Percentiles rank a stretch among this genome's conserved stretches.
Evolutionary conservation across 1,284 basidiomycete genomes (phyloP).

Genomic region (Pholiota adiposa): DNA sequence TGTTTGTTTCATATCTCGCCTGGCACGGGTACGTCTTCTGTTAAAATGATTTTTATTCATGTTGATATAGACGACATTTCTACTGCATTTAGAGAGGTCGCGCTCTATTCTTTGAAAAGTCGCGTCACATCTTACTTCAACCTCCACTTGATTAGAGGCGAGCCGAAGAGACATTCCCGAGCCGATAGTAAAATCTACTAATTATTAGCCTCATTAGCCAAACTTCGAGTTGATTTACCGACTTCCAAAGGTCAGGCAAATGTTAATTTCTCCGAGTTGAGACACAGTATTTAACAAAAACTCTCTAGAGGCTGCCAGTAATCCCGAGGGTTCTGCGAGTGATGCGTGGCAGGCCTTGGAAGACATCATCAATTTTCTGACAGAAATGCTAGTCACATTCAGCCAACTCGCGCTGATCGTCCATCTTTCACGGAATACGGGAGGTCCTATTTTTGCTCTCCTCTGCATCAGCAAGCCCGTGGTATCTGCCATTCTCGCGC

Average conservation of each 20-base stretch:
- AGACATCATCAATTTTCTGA: conserved; percentile 23
- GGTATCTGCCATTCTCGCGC: conserved; percentile 12
- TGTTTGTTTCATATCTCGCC: conserved; percentile 5
- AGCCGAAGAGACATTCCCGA: background rate
- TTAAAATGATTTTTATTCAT: too few species aligned
- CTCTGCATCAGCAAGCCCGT: conserved; percentile 32
- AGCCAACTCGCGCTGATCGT: conserved; percentile 32
- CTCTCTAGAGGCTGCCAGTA: conserved; percentile 25
- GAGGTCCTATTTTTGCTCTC: conserved; percentile 30
- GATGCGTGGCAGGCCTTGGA: conserved; percentile 31
- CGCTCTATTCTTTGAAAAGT: background rate
- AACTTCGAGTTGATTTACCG: conserved; percentile 9
- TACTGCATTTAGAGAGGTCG: background rate
- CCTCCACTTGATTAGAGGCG: conserved; percentile 11
- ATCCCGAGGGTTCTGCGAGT: conserved; percentile 19
- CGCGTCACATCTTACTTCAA: conserved; percentile 13
- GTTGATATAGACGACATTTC: too few species aligned
- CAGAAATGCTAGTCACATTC: conserved; percentile 20
- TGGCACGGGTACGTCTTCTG: conserved; percentile 11
- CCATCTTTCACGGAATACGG: conserved; percentile 29
- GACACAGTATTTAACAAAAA: background rate
- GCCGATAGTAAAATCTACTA: too few species aligned
- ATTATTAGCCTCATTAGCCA: conserved; percentile 3
- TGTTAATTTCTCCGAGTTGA: too few species aligned
- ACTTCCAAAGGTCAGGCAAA: background rate